Base-by-base conservation (phyloP, 352 stramenopile species). In the Phytophthora multivora region DNA sequence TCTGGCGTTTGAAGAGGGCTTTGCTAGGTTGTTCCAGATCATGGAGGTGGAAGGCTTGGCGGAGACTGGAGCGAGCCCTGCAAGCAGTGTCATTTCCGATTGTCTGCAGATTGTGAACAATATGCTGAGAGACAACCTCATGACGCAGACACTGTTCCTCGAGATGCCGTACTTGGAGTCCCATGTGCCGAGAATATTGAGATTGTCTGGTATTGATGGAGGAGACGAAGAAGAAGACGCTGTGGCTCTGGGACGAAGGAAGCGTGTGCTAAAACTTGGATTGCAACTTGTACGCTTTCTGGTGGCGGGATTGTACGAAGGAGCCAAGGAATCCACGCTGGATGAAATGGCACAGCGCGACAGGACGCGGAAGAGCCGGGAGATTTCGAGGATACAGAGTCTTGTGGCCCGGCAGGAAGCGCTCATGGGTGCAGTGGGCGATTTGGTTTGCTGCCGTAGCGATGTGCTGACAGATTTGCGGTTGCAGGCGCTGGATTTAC, bases 31-130 rank as follows among this genome's bases (percentile, higher is more conserved):
- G 25, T 93, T 93, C 50, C 68, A 83, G 52, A 93, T 93, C 53
- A 87, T 93, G 66, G 79, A 90, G 25, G 62, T 58, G 2, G 85
- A 93, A 59, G 82, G 77, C 7, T 61, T 88, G n/a, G 49, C 48
- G 11, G 70, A 88, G 23, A 66, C 40, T 5, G 62, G 52, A 30
- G 18, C 40, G 10, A 56, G 65, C 40, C 42, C 54, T 11, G 68
- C 77, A 5, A 87, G 69, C 30, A 80, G 51, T 15, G 85, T 93
- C 11, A 63, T 88, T 16, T 78, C 79, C 0, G 85, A 93, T 47
- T 91, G 85, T 50, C 57, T 93, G 16, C 79, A 91, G 54, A 91
- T 91, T 52, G 67, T 93, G 8, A 86, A 83, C 64, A 91, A 93
- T 59, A 91, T 93, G 80, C 26, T 93, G 35, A 64, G 76, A 26